These are phyloP conservation scores for Pleurotus pulmonarius DNA, from an alignment of 768 basidiomycete genomes.

Conservation along the genomic window DNA sequence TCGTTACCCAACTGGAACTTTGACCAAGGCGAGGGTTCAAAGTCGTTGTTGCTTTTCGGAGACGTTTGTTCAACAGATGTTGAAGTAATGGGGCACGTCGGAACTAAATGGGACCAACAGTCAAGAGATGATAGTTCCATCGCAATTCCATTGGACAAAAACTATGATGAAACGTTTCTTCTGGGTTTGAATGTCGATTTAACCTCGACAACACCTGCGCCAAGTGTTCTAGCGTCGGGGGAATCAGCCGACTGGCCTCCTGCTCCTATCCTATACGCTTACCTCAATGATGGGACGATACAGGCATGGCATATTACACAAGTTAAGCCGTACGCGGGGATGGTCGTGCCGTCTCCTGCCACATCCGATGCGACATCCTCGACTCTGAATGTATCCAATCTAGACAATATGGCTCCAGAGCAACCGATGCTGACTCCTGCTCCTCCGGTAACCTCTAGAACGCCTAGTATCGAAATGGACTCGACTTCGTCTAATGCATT, in stretches of 20 bases:
- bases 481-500: background rate
- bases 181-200: slow-evolving; percentile 65
- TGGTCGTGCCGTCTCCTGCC: slow-evolving; percentile 32
- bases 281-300: slow-evolving; percentile 75
- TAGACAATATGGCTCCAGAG: slow-evolving; percentile 8
- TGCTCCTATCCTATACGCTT: slow-evolving; percentile 66
- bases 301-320: slow-evolving; percentile 65
- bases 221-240: slow-evolving; percentile 4
- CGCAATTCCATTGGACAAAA: slow-evolving; percentile 63
- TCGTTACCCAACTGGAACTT: slow-evolving; percentile 46
- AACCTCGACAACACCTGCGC: slow-evolving; percentile 26
- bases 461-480: background rate
- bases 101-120: slow-evolving; percentile 44
- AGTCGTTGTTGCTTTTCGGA: slow-evolving; percentile 40
- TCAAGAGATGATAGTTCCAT: slow-evolving; percentile 36
- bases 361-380: slow-evolving; percentile 9
- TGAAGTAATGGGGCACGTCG: slow-evolving; percentile 39
- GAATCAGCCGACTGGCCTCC: slow-evolving; percentile 13
- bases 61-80: slow-evolving; percentile 44
- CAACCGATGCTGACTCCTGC: slow-evolving; percentile 5
- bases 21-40: slow-evolving; percentile 32
- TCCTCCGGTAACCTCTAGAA: background rate
- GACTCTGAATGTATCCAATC: slow-evolving; percentile 18
- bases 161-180: slow-evolving; percentile 67
- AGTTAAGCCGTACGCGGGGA: slow-evolving; percentile 50